Percentiles rank a stretch among this genome's conserved stretches.
phyloP scores from a whole-genome alignment of 2,329 filamentous ascomycete species.

The Clathrospora elynae region DNA sequence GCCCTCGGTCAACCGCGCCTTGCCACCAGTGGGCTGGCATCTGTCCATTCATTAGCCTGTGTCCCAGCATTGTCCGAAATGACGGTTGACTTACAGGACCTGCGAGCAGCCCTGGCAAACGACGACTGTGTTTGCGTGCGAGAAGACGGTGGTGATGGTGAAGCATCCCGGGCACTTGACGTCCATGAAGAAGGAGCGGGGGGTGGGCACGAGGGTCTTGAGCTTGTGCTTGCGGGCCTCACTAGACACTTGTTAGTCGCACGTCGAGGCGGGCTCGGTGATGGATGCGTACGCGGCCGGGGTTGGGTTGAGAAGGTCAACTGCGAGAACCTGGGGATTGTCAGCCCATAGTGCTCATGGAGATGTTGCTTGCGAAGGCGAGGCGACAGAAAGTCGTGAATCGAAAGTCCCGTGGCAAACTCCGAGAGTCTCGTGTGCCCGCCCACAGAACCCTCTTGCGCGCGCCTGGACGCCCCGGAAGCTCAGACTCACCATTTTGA shows the following conservation, averaged over 20 bases:
- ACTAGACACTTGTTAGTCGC: constrained; percentile 44
- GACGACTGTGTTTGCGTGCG: constrained; percentile 99
- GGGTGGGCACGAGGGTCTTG: constrained; percentile 95
- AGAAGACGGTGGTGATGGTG: constrained; percentile 99
- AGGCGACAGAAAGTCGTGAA: constrained; percentile 24
- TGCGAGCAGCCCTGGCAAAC: constrained; percentile 99
- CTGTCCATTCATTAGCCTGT: constrained; percentile 37
- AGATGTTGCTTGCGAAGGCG: constrained; percentile 14
- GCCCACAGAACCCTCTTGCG: constrained; percentile 17
- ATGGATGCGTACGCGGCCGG: constrained; percentile 68
- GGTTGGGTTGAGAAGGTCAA: constrained; percentile 99
- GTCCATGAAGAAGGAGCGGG: constrained; percentile 99
- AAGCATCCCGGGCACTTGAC: constrained; percentile 99
- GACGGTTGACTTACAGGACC: constrained; percentile 65
- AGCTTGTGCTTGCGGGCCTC: constrained; percentile 99
- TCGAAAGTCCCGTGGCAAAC: constrained; percentile 39
- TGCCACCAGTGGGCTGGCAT: constrained; percentile 99
- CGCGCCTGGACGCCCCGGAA: constrained; percentile 16
- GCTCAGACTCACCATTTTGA: constrained; percentile 48
- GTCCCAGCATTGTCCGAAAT: constrained; percentile 6
- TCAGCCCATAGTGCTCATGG: constrained; percentile 23
- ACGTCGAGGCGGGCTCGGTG: constrained; percentile 13
- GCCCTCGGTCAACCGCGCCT: constrained; percentile 98
- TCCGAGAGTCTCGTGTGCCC: constrained; percentile 43
- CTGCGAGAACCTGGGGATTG: constrained; percentile 86